Percentiles rank a stretch among this genome's conserved stretches.
Evolutionary conservation across 768 basidiomycete species (phyloP).

Genomic region (Leucocoprinus sp.): DNA sequence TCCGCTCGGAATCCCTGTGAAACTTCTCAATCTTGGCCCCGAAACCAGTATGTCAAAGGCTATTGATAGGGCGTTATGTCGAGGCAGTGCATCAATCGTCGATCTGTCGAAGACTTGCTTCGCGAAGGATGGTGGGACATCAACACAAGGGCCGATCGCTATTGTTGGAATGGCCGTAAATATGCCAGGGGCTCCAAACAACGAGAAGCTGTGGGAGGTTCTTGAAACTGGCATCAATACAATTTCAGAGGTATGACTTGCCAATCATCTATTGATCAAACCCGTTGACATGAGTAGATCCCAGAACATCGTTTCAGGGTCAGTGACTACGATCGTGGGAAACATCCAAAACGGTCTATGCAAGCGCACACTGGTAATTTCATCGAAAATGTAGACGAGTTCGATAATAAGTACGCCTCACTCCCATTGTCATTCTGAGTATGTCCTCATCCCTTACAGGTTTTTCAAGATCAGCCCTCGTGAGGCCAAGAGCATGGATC

Average conservation of each 20-base stretch:
- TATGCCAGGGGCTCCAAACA: constrained; percentile 44
- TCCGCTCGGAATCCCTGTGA: constrained; percentile 19
- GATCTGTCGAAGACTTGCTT: constrained; percentile 20
- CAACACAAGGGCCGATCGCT: constrained; percentile 42
- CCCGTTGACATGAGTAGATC: constrained; percentile 33
- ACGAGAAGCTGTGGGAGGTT: constrained; percentile 47
- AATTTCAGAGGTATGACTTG: constrained; percentile 38
- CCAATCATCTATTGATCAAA: background rate
- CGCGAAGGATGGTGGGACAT: background rate
- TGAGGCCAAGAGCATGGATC: constrained; percentile 70
- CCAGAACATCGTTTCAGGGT: constrained; percentile 50
- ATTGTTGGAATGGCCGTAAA: constrained; percentile 66
- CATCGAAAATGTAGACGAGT: constrained; percentile 43
- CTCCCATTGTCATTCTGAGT: background rate
- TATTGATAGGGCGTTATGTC: constrained; percentile 27
- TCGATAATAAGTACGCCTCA: constrained; percentile 44
- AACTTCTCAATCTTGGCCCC: constrained; percentile 43
- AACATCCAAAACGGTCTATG: constrained; percentile 32
- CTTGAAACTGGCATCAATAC: constrained; percentile 51
- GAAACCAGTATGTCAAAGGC: constrained; percentile 31
- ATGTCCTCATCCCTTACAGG: constrained; percentile 14
- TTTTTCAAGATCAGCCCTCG: constrained; percentile 71
- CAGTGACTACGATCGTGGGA: constrained; percentile 26
- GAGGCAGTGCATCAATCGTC: constrained; percentile 12
- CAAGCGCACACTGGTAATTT: constrained; percentile 58